A percentile compares a stretch with the other conserved stretches of the same genome.
phyloP scores from a whole-genome alignment of 2,329 filamentous ascomycete genomes.

The Microascus cirrosus region DNA sequence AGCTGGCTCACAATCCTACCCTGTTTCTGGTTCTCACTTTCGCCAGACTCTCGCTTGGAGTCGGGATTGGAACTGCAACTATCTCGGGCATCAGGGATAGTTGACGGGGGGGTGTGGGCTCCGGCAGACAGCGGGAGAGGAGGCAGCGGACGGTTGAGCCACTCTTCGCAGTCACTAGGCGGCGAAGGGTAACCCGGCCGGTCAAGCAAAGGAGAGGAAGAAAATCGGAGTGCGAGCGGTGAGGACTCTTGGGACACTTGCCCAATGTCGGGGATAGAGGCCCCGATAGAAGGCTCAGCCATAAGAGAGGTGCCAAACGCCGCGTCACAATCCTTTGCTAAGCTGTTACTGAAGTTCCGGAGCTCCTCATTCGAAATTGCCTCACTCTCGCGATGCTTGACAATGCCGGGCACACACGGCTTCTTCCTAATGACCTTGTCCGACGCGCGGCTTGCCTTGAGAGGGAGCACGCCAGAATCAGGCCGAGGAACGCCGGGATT shows the following conservation, averaged over 20 bases:
- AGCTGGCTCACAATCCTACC: constrained; percentile 9
- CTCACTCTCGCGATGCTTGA: constrained; percentile 4
- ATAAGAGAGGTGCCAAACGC: constrained; percentile 66
- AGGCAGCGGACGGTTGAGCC: constrained; percentile 39
- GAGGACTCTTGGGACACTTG: constrained; percentile 5
- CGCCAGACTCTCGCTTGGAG: neutral
- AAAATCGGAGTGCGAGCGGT: neutral
- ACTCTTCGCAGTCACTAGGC: constrained; percentile 10
- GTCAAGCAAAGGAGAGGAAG: neutral
- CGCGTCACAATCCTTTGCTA: constrained; percentile 84
- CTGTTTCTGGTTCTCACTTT: neutral
- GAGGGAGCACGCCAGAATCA: constrained; percentile 1
- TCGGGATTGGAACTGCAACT: neutral
- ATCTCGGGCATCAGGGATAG: neutral
- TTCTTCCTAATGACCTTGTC: neutral
- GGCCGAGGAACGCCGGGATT: neutral
- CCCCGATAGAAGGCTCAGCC: constrained; percentile 13
- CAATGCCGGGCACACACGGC: neutral
- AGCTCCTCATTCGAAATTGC: constrained; percentile 58
- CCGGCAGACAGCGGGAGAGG: constrained; percentile 25
- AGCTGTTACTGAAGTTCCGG: constrained; percentile 70
- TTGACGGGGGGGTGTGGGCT: neutral
- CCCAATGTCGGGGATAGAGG: constrained; percentile 4
- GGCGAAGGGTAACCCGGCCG: neutral
- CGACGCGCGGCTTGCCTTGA: neutral